Evolutionary conservation across 768 basidiomycete species (phyloP).

Genomic region (Solioccasus polychromus): DNA sequence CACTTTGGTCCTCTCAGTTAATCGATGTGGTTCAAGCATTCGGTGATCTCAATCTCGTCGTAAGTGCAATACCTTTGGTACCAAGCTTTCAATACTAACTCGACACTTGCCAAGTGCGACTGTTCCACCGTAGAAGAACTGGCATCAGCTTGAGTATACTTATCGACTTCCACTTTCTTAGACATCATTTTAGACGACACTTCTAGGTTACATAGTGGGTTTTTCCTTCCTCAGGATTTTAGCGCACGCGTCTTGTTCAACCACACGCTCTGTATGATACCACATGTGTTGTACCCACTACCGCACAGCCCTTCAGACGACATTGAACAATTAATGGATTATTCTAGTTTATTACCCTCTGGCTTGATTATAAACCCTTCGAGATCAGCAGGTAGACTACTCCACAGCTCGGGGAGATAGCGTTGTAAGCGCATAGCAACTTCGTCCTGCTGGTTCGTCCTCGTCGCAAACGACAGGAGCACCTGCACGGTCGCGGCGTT

Average conservation of each 20-base stretch:
- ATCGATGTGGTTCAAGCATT: conserved; percentile 54
- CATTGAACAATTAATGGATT: conserved; percentile 13
- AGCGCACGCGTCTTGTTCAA: conserved; percentile 55
- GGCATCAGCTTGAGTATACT: conserved; percentile 35
- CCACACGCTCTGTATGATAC: conserved; percentile 48
- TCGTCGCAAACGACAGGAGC: conserved; percentile 52
- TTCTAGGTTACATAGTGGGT: conserved; percentile 32
- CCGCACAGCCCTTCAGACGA: conserved; percentile 11
- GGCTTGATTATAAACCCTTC: conserved; percentile 21
- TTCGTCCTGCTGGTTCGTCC: conserved; percentile 39
- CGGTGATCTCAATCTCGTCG: conserved; percentile 88
- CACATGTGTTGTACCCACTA: conserved; percentile 24
- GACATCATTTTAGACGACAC: conserved; percentile 22
- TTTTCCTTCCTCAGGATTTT: conserved; percentile 53
- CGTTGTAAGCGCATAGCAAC: conserved; percentile 45
- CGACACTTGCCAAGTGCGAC: conserved; percentile 56
- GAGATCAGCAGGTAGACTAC: conserved; percentile 21
- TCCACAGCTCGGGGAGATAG: conserved; percentile 38
- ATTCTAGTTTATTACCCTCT: conserved; percentile 6
- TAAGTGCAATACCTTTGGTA: conserved; percentile 39
- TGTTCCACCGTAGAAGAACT: conserved; percentile 84
- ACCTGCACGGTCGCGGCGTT: conserved; percentile 49
- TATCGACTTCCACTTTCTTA: conserved; percentile 19
- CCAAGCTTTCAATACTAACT: conserved; percentile 8
- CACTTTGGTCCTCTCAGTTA: neutral